phyloP scores from a whole-genome alignment of 2,329 filamentous ascomycete species.

The Nigrograna mackinnonii region DNA sequence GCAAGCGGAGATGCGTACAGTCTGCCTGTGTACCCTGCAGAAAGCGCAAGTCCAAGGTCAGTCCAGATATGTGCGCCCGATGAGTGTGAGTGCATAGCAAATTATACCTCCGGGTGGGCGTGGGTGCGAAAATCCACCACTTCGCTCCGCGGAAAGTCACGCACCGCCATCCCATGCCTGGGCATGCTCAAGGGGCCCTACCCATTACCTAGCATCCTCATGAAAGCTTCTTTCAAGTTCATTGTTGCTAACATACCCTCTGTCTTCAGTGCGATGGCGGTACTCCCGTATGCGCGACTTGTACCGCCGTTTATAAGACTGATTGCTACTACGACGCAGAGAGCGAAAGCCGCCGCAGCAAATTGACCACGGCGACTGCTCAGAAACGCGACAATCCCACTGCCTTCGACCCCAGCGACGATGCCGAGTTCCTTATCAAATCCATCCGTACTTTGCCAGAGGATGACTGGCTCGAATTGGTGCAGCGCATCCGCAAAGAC shows the following conservation, averaged over 20 bases:
- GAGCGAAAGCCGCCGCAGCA: conserved; percentile 50
- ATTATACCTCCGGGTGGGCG: no score
- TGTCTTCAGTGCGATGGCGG: conserved; percentile 53
- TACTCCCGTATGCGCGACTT: conserved; percentile 54
- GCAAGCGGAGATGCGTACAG: conserved; percentile 39
- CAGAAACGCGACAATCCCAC: conserved; percentile 34
- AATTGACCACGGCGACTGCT: conserved; percentile 26
- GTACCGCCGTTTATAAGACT: conserved; percentile 48
- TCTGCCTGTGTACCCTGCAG: conserved; percentile 54
- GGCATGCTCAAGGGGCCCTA: no score
- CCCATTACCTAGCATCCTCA: no score
- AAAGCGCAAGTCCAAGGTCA: conserved; percentile 54
- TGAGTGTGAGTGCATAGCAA: no score
- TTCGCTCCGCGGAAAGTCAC: no score
- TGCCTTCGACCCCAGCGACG: conserved; percentile 13
- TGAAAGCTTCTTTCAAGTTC: no score
- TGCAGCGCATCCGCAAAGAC: conserved; percentile 48
- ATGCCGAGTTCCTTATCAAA: conserved; percentile 44
- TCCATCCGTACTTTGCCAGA: conserved; percentile 50
- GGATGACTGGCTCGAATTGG: conserved; percentile 44
- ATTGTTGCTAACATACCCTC: conserved; percentile 38
- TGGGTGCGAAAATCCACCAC: no score
- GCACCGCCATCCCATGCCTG: no score
- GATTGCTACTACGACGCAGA: conserved; percentile 55
- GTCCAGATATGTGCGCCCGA: no score